phyloP scores from a whole-genome alignment of 108 stramenopile genomes.

The Nitzschia palea region DNA sequence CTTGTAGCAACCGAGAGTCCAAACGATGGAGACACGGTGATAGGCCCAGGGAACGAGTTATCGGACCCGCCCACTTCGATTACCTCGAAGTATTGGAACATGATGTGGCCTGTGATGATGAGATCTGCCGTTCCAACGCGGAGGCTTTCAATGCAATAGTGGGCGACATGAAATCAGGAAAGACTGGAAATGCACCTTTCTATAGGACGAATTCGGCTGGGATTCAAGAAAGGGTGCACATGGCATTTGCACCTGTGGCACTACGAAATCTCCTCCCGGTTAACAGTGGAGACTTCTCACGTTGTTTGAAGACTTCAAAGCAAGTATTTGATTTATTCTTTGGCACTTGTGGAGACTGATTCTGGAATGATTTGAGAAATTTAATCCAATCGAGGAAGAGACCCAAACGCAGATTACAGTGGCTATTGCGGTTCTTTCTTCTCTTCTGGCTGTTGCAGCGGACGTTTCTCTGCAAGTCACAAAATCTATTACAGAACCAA shows the following conservation, averaged over 20 bases:
- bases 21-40: slow-evolving; percentile 22
- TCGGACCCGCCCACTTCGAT: slow-evolving; percentile 19
- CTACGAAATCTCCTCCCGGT: slow-evolving; percentile 17
- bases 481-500: slow-evolving; percentile 20
- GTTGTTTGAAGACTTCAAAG: slow-evolving; percentile 27
- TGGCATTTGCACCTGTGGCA: slow-evolving; percentile 41
- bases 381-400: slow-evolving; percentile 7
- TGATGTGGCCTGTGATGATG: slow-evolving; percentile 6
- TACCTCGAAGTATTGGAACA: slow-evolving; percentile 4
- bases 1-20: slow-evolving; percentile 10
- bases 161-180: slow-evolving; percentile 33
- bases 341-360: slow-evolving; percentile 19
- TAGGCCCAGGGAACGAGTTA: slow-evolving; percentile 1
- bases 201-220: slow-evolving; percentile 9
- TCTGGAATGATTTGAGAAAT: neutral
- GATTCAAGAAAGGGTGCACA: slow-evolving; percentile 19
- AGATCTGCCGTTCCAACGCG: neutral
- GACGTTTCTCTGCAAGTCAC: slow-evolving; percentile 17
- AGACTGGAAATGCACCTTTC: slow-evolving; percentile 10
- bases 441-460: slow-evolving; percentile 13
- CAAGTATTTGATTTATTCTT: slow-evolving; percentile 38
- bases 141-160: slow-evolving; percentile 2
- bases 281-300: slow-evolving; percentile 35
- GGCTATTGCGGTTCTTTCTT: slow-evolving; percentile 13
- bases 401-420: slow-evolving; percentile 2